Base-by-base conservation (phyloP, 2,329 filamentous ascomycete genomes). In the Allantophomopsis lycopodina region DNA sequence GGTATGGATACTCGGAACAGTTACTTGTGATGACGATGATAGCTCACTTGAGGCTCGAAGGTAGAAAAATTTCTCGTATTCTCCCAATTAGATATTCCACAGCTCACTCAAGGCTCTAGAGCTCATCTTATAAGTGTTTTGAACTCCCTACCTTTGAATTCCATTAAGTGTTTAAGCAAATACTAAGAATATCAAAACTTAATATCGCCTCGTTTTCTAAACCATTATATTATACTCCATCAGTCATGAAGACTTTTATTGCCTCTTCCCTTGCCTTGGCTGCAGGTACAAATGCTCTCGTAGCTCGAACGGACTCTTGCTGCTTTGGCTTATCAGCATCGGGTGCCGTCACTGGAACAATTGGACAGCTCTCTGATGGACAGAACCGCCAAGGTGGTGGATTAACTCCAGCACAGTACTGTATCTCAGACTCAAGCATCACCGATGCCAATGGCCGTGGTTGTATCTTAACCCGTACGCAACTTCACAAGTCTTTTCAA, bases 301-400 rank as follows among this genome's bases (percentile, higher is more conserved):
- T 61, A 42, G 41, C 53, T 44, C 53, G 60, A 33, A 33, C 36
- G 36, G 41, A 38, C n/a, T 18, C 35, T 7, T 46, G 71, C 50
- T 66, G 64, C 48, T 75, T 78, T 56, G 59, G 65, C 42, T 50
- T 77, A 20, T 62, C 59, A 7, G 65, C 68, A 13, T 59, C 59
- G 36, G 68, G 69, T 13, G 61, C 56, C 42, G 57, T 59, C 16
- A 61, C 63, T 31, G 73, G 74, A 10, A 51, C 59, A 6, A 58
- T 82, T 32, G 75, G 72, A 13, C 69, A 81, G 52, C 62, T 81
- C 31, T 49, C 44, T 40, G 72, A 77, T 52, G 78, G 78, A 11
- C 76, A 81, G 58, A 69, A 66, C 50, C 65, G 73, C 32, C 63
- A 76, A 35, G 68, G 70, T 23, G 67, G 68, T 35, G 58, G 57